Evolutionary conservation across 2,329 filamentous ascomycete genomes (phyloP).

Genomic region (Arachnomyces sp.): DNA sequence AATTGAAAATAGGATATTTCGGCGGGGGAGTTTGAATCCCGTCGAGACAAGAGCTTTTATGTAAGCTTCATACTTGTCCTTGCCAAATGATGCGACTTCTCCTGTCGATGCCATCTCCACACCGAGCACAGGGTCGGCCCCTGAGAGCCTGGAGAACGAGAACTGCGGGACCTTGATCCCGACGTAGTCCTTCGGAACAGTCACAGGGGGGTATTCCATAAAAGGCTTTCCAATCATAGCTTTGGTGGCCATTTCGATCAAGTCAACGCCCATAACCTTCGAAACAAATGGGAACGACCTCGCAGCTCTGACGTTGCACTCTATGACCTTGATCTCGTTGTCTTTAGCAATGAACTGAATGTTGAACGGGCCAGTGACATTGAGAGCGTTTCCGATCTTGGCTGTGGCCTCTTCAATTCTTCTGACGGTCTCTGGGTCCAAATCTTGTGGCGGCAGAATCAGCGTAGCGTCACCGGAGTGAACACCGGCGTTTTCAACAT

Average conservation of each 20-base stretch:
- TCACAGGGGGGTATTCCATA: slow-evolving; percentile 69
- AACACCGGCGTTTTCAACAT: slow-evolving; percentile 97
- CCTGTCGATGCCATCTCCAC: slow-evolving; percentile 99
- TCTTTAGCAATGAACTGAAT: slow-evolving; percentile 99
- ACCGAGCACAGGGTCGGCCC: slow-evolving; percentile 90
- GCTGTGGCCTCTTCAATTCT: slow-evolving; percentile 90
- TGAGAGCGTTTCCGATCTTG: slow-evolving; percentile 89
- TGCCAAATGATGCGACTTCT: slow-evolving; percentile 93
- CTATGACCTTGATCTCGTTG: slow-evolving; percentile 99
- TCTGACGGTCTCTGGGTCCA: slow-evolving; percentile 78
- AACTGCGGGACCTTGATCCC: slow-evolving; percentile 98
- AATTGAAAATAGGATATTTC: slow-evolving; percentile 90
- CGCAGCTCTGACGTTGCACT: slow-evolving; percentile 95
- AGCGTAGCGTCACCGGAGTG: slow-evolving; percentile 97
- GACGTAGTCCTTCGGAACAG: slow-evolving; percentile 72
- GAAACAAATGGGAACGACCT: slow-evolving; percentile 97
- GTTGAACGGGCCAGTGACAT: slow-evolving; percentile 95
- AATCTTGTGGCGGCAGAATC: slow-evolving; percentile 87
- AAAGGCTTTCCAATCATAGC: slow-evolving; percentile 85
- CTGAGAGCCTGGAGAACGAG: slow-evolving; percentile 94
- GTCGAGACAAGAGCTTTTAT: slow-evolving; percentile 93
- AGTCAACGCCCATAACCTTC: slow-evolving; percentile 94
- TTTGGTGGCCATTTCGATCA: slow-evolving; percentile 98
- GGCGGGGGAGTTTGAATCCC: slow-evolving; percentile 91
- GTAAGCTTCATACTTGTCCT: slow-evolving; percentile 95